phyloP scores from a whole-genome alignment of 768 basidiomycete species.

The Cytidiella melzeri region DNA sequence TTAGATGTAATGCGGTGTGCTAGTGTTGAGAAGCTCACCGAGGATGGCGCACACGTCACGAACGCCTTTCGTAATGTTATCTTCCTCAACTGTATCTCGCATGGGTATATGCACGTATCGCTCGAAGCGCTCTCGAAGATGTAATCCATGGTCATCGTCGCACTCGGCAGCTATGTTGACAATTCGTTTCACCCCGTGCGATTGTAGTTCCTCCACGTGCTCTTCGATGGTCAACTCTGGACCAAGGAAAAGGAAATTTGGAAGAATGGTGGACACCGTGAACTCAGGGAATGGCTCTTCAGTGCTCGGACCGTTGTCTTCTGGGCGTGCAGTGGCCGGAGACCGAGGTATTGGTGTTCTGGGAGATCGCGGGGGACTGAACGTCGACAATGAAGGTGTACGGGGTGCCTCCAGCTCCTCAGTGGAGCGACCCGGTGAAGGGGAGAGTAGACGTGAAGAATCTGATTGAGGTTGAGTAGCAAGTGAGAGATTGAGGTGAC shows the following conservation, averaged over 20 bases:
- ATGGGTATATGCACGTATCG: constrained; percentile 85
- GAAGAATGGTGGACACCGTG: constrained; percentile 85
- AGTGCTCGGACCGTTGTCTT: constrained; percentile 54
- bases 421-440: constrained; percentile 15
- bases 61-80: constrained; percentile 75
- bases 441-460: constrained; percentile 40
- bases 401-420: constrained; percentile 26
- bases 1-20: too few relatives aligned
- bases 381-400: constrained; percentile 21
- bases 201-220: constrained; percentile 69
- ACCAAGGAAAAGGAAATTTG: constrained; percentile 85
- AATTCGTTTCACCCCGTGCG: constrained; percentile 78
- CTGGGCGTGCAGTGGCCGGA: constrained; percentile 60
- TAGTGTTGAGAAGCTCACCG: too few relatives aligned
- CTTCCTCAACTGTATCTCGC: constrained; percentile 94
- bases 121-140: constrained; percentile 66
- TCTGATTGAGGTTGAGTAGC: constrained; percentile 54
- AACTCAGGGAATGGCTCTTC: constrained; percentile 57
- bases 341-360: constrained; percentile 43
- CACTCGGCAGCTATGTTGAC: constrained; percentile 91
- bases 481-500: constrained; percentile 53
- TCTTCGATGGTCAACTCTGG: constrained; percentile 74
- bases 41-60: constrained; percentile 81
- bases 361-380: constrained; percentile 34
- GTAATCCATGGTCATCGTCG: constrained; percentile 73